These are phyloP conservation scores for Coniochaeta sp. DNA, from an alignment of 2,329 filamentous ascomycete species.

Conservation along the genomic window DNA sequence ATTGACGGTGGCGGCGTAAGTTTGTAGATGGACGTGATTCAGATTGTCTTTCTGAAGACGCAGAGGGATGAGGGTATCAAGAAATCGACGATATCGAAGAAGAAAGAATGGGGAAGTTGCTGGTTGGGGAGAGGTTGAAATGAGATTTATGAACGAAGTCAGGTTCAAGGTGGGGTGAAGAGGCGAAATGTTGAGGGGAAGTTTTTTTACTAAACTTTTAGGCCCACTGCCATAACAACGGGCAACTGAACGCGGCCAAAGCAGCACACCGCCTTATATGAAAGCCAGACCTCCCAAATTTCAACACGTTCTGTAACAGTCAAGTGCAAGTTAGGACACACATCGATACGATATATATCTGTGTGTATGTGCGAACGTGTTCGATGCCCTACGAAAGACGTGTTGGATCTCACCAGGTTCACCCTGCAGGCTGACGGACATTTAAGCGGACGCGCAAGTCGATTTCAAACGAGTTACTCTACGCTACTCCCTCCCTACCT, in stretches of 20 bases:
- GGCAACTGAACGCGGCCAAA: neutral
- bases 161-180: conserved; percentile 1
- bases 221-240: neutral
- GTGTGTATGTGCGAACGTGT: too few species aligned
- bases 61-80: neutral
- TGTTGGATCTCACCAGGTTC: too few species aligned
- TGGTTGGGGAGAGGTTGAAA: neutral
- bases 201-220: neutral
- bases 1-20: conserved; percentile 9
- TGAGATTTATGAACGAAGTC: neutral
- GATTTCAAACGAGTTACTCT: too few species aligned
- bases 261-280: neutral
- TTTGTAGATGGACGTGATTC: conserved; percentile 16
- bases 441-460: too few species aligned
- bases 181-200: conserved; percentile 2
- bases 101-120: neutral
- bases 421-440: too few species aligned
- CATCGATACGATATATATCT: too few species aligned
- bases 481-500: too few species aligned
- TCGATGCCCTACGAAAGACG: too few species aligned
- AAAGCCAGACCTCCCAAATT: neutral
- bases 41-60: neutral
- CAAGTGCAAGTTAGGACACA: neutral
- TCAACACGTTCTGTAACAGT: neutral
- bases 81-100: neutral